Evolutionary conservation across 352 stramenopile species (phyloP).

Genomic region (Aphanomyces euteiches): DNA sequence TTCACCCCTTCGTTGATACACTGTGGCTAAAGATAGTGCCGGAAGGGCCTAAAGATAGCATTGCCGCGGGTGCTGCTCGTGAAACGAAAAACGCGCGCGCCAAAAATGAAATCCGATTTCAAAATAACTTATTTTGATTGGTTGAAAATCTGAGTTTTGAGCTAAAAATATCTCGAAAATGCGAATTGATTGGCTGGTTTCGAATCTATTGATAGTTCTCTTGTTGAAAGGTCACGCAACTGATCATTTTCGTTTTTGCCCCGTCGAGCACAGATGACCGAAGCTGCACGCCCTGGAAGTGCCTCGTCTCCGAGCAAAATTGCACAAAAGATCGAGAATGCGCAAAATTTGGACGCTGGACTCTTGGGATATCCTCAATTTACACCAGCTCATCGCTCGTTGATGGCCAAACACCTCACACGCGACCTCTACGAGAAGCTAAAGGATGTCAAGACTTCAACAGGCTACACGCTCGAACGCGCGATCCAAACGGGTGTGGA

Average conservation of each 20-base stretch:
- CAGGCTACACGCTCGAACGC: conserved; percentile 77
- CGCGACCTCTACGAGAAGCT: conserved; percentile 67
- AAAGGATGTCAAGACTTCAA: conserved; percentile 54
- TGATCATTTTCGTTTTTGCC: background rate
- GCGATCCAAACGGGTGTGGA: conserved; percentile 74
- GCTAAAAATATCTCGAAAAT: background rate
- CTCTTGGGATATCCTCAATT: conserved; percentile 74
- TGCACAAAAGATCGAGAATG: conserved; percentile 74
- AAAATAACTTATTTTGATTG: background rate
- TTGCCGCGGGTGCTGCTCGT: too few relatives aligned
- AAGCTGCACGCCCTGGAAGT: background rate
- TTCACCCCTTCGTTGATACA: too few relatives aligned
- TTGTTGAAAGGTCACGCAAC: background rate
- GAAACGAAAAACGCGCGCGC: too few relatives aligned
- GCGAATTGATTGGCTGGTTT: background rate
- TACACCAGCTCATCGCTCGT: conserved; percentile 62
- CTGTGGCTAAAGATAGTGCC: too few relatives aligned
- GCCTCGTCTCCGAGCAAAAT: conserved; percentile 64
- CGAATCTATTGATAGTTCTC: background rate
- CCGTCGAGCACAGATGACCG: background rate
- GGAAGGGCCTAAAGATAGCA: too few relatives aligned
- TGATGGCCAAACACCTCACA: conserved; percentile 77
- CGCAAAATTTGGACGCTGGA: conserved; percentile 62
- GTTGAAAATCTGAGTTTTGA: conserved; percentile 11
- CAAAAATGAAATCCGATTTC: too few relatives aligned